phyloP scores from a whole-genome alignment of 1,284 basidiomycete species.

The Ganoderma lucidum region DNA sequence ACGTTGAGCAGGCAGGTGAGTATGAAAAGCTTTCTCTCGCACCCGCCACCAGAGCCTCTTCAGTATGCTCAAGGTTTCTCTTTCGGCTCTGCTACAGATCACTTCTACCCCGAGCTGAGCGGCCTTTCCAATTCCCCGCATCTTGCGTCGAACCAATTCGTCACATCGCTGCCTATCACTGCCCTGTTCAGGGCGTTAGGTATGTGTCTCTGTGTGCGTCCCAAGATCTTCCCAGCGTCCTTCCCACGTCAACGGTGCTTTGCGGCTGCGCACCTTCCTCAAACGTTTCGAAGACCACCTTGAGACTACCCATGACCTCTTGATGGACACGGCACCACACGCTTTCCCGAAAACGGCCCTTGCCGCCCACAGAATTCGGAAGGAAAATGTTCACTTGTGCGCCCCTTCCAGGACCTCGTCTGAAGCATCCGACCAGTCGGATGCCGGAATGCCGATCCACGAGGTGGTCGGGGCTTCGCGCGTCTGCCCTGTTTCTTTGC shows the following conservation, averaged over 20 bases:
- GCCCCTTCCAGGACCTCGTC: neutral
- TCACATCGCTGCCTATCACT: neutral
- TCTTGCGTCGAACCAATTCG: neutral
- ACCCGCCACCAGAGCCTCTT: neutral
- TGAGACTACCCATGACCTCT: neutral
- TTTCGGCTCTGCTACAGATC: constrained; percentile 1
- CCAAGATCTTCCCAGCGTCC: neutral
- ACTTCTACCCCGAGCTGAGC: neutral
- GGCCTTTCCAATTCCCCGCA: neutral
- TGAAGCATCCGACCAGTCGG: neutral
- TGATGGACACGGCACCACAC: neutral
- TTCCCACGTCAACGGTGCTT: neutral
- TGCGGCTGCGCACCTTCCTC: neutral
- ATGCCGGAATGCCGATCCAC: neutral
- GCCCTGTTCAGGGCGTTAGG: neutral
- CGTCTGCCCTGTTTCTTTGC: neutral
- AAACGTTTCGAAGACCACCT: neutral
- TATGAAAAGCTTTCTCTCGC: neutral
- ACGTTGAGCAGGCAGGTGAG: neutral
- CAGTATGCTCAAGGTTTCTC: neutral
- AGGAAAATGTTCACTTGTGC: neutral
- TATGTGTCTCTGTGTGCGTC: neutral
- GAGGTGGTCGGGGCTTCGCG: neutral
- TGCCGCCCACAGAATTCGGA: neutral
- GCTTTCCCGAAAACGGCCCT: neutral